Conservation (phyloP, 108 stramenopile genomes). For the Parmales sp. region DNA sequence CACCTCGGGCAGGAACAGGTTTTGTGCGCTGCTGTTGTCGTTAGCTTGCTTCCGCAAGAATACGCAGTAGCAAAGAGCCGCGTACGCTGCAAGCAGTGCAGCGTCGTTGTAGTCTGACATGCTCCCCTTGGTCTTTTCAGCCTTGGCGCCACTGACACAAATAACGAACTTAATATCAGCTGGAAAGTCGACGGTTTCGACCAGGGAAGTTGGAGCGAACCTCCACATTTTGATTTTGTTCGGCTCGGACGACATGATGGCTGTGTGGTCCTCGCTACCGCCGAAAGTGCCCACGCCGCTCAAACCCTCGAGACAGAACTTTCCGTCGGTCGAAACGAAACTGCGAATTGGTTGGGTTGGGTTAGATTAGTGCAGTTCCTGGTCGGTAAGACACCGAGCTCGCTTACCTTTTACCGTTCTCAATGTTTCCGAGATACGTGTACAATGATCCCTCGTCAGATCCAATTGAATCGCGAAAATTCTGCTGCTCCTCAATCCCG, state of each 20-base stretch:
- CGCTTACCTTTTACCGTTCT: slow-evolving; percentile 21
- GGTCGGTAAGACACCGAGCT: too few species aligned
- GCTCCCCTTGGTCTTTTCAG: slow-evolving; percentile 22
- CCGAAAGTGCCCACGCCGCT: slow-evolving; percentile 28
- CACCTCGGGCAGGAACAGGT: too few species aligned
- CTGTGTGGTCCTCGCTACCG: slow-evolving; percentile 26
- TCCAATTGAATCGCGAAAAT: slow-evolving; percentile 19
- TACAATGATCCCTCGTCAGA: not conserved
- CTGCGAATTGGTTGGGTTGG: too few species aligned
- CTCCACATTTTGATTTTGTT: not conserved
- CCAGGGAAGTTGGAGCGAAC: not conserved
- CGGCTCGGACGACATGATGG: slow-evolving; percentile 14
- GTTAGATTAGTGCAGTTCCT: too few species aligned
- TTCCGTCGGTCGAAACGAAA: not conserved
- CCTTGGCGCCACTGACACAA: slow-evolving; percentile 22
- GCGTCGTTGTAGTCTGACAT: slow-evolving; percentile 14
- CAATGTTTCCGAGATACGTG: slow-evolving; percentile 25
- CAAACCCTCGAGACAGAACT: slow-evolving; percentile 13
- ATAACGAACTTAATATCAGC: slow-evolving; percentile 18
- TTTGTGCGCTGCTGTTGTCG: too few species aligned
- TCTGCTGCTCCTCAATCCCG: not conserved
- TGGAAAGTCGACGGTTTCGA: slow-evolving; percentile 11
- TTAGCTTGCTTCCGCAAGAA: too few species aligned
- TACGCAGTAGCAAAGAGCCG: too few species aligned
- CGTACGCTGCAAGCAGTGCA: too few species aligned